Percentiles rank a stretch among this genome's conserved stretches.
These are phyloP conservation scores for Salix udensis DNA, from an alignment of 345 rosid species.

Conservation along the genomic window DNA sequence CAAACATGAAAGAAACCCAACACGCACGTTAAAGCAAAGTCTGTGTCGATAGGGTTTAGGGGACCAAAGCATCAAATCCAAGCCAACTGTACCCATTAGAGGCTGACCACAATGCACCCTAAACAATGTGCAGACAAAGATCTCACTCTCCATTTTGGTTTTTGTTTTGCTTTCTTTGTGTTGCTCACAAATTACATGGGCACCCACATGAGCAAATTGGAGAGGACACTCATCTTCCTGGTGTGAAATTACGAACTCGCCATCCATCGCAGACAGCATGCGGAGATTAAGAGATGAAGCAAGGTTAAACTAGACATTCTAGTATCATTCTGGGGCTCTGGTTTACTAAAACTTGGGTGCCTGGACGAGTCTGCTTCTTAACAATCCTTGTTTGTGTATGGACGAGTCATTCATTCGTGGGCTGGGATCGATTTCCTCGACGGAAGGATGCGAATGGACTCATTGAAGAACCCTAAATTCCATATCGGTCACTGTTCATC, in stretches of 20 bases:
- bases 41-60: slow-evolving; percentile 11
- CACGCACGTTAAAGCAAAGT: slow-evolving; percentile 35
- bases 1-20: slow-evolving; percentile 43
- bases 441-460: not conserved
- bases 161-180: not conserved
- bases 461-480: slow-evolving; percentile 2
- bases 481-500: slow-evolving; percentile 8
- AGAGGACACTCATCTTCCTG: not conserved
- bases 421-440: not conserved
- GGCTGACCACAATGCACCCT: slow-evolving; percentile 1
- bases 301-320: slow-evolving; percentile 6
- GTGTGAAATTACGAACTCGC: not conserved
- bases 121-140: slow-evolving; percentile 6
- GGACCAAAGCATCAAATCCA: slow-evolving; percentile 31
- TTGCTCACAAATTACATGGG: not conserved
- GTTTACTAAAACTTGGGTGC: not conserved
- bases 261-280: not conserved
- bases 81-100: slow-evolving; percentile 8
- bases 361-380: not conserved
- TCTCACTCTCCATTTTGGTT: not conserved
- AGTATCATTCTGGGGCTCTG: not conserved
- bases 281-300: not conserved
- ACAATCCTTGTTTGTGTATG: not conserved
- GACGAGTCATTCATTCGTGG: not conserved
- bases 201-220: not conserved